Percentiles rank a stretch among this genome's conserved stretches.
phyloP scores from a whole-genome alignment of 345 rosid genomes.

The Eucalyptus erythrocorys region DNA sequence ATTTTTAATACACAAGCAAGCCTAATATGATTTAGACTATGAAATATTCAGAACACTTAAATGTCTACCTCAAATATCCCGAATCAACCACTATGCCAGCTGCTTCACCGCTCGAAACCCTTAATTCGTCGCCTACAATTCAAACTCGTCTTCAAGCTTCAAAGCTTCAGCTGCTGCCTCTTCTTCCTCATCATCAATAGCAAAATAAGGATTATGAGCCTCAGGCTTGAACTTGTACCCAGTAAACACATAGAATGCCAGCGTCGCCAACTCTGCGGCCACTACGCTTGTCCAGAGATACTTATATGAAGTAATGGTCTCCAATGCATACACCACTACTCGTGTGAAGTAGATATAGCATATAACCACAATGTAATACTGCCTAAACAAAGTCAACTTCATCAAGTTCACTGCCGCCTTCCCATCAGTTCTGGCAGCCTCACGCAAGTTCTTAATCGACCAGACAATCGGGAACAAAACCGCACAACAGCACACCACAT shows the following conservation, averaged over 20 bases:
- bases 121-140: slow-evolving; percentile 28
- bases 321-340: slow-evolving; percentile 77
- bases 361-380: slow-evolving; percentile 88
- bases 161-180: slow-evolving; percentile 93
- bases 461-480: slow-evolving; percentile 91
- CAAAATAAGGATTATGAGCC: slow-evolving; percentile 92
- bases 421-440: slow-evolving; percentile 90
- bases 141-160: slow-evolving; percentile 98
- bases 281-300: slow-evolving; percentile 87
- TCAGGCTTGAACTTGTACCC: slow-evolving; percentile 90
- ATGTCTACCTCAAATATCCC: slow-evolving; percentile 11
- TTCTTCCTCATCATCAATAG: slow-evolving; percentile 91
- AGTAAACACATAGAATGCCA: slow-evolving; percentile 79
- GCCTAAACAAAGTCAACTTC: slow-evolving; percentile 89
- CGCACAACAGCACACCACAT: slow-evolving; percentile 93
- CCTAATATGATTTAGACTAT: not conserved
- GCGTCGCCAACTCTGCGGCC: slow-evolving; percentile 78
- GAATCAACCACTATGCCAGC: not conserved
- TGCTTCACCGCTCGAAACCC: not conserved
- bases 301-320: slow-evolving; percentile 86
- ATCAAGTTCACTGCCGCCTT: slow-evolving; percentile 92
- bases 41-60: not conserved
- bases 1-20: not conserved
- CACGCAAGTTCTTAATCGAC: slow-evolving; percentile 93
- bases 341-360: slow-evolving; percentile 95